Conservation (phyloP, 768 basidiomycete species). For the Phaffia australis region DNA sequence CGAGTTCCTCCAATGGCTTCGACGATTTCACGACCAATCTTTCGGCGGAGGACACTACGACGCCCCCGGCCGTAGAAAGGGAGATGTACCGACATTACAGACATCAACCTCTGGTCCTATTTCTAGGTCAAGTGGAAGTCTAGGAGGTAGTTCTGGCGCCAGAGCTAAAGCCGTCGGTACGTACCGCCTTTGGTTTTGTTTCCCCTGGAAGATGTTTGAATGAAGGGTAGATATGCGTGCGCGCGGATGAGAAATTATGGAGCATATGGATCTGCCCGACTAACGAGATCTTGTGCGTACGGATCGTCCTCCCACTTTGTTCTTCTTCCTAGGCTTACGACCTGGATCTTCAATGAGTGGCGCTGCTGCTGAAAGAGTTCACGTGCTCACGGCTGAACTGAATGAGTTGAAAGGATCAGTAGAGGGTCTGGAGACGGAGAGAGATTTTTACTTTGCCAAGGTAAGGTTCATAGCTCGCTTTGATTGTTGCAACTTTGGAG, state of each 20-base stretch:
- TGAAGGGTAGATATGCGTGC: neutral
- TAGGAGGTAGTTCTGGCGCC: conserved; percentile 1
- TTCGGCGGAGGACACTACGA: conserved; percentile 81
- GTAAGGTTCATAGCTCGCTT: conserved; percentile 42
- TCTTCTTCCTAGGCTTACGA: neutral
- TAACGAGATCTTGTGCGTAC: too few species aligned
- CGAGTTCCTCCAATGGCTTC: conserved; percentile 96
- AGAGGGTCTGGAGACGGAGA: conserved; percentile 89
- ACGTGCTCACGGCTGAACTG: conserved; percentile 58
- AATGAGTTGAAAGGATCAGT: conserved; percentile 69
- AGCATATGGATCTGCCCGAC: too few species aligned
- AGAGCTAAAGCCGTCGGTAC: conserved; percentile 1
- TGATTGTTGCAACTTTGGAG: neutral
- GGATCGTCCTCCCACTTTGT: neutral
- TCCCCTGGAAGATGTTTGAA: neutral
- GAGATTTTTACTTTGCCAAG: conserved; percentile 98
- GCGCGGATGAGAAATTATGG: too few species aligned
- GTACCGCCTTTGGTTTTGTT: neutral
- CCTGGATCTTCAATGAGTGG: conserved; percentile 8
- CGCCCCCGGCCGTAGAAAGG: conserved; percentile 61
- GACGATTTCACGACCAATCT: conserved; percentile 89
- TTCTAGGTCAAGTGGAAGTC: neutral
- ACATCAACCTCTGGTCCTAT: conserved; percentile 51
- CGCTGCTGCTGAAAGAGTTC: conserved; percentile 55
- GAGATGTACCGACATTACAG: conserved; percentile 63